Evolutionary conservation across 192 early-diverging fungal genomes (phyloP).

Genomic region (Entomortierella lignicola): DNA sequence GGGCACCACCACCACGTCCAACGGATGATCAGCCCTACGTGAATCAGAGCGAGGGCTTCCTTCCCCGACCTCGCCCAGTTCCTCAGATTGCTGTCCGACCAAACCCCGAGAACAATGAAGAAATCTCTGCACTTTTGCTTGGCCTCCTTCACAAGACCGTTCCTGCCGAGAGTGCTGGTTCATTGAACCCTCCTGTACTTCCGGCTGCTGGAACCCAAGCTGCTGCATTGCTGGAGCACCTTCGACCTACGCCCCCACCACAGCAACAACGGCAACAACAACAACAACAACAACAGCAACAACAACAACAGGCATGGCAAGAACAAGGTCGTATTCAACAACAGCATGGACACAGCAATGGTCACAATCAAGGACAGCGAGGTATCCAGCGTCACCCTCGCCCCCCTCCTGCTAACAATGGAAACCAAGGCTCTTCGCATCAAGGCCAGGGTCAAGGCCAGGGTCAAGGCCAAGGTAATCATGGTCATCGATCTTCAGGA

Average conservation of each 20-base stretch:
- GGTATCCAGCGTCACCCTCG: constrained; percentile 35
- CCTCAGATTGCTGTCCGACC: constrained; percentile 34
- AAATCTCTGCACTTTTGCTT: constrained; percentile 27
- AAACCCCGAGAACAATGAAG: constrained; percentile 22
- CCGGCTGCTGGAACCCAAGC: constrained; percentile 41
- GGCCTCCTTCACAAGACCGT: constrained; percentile 39
- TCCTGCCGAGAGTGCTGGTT: constrained; percentile 14
- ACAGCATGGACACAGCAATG: constrained; percentile 11
- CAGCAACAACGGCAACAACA: constrained; percentile 10
- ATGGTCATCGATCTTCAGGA: not conserved
- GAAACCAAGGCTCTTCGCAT: not conserved
- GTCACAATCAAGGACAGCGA: constrained; percentile 8
- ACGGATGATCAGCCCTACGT: constrained; percentile 3
- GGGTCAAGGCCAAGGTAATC: not conserved
- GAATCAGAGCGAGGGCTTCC: constrained; percentile 50
- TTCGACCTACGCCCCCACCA: constrained; percentile 10
- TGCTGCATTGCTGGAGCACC: constrained; percentile 31
- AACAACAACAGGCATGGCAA: constrained; percentile 16
- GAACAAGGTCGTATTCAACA: constrained; percentile 23
- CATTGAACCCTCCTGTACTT: constrained; percentile 7
- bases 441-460: not conserved
- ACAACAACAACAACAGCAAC: constrained; percentile 25
- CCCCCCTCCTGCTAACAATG: constrained; percentile 21
- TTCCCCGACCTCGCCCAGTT: constrained; percentile 24
- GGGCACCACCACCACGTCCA: not conserved